Evolutionary conservation across 768 basidiomycete genomes (phyloP), one percentile per base, ranked within the genome.

Genomic region (Leccinum longicurvipes): DNA sequence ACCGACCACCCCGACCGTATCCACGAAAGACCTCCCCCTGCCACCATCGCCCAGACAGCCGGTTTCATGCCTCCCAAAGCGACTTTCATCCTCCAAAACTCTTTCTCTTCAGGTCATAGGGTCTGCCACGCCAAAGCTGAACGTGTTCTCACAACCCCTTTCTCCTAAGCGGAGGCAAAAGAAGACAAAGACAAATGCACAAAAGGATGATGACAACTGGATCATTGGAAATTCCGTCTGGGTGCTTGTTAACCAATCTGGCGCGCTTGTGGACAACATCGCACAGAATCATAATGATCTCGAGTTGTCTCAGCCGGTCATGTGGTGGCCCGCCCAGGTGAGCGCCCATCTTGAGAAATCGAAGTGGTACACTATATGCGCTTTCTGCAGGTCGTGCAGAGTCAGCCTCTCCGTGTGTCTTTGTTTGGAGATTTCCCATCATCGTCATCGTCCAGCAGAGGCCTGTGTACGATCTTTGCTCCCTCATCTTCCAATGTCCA

Each of bases 261-360:
- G 75, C 15, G 56, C 65, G 11, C 65, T 78, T 15, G 72, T 68
- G 8, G 70, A 74, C 36, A 69, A 64, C n/a, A 23, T 25, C 19
- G 62, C 63, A 21, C 60, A 69, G 21, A 47, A 63, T 21, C 66
- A 63, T 3, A 67, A 57, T 12, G 70, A 71, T 15, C 55, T 58
- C 34, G 58, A 63, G 11, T 54, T 15, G 4, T 47, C 57, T 7
- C 58, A 61, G 6, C 47, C 51, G 28, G 60, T 67, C 54, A 68
- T 82, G 36, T 90, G 88, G 88, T 90, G 88, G 88, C 88, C 88
- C 21, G 85, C 77, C 27, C 78, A 79, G 75, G 88, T 88, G 63
- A 60, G 74, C 70, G 24, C 14, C 23, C n/a, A 3, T 19, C 6
- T 44, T 14, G 32, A 12, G 2, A 15, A 10, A 29, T 19, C 12